Evolutionary conservation across 768 basidiomycete species (phyloP), one percentile per base, ranked within the genome.

Genomic region (Lactarius akahatsu): DNA sequence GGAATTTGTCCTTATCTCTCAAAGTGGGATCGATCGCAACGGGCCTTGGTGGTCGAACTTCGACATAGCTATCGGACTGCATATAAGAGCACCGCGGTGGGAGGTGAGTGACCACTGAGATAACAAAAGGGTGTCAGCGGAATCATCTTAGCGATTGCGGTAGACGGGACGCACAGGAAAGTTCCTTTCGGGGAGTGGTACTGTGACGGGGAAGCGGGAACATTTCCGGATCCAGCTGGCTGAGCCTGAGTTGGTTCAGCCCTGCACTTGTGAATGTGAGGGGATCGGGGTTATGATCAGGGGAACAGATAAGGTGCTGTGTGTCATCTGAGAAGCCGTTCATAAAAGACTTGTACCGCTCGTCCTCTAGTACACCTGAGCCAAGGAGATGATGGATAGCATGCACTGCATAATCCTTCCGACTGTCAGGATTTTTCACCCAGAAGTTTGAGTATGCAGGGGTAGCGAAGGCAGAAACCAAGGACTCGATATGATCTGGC

Each of bases 301-400:
- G 80, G 8, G 91, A 88, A 8, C 92, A 82, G 26, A 97, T 78
- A 4, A 92, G 69, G 70, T 97, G 94, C 92, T 96, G 72, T 3
- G 82, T 82, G 34, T 82, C 76, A 4, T 82, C 71, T 3, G 83
- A 82, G 71, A 95, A 94, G 0, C 80, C 78, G 34, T 79, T 75
- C 86, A 96, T 88, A 78, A 96, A 94, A 1, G 77, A 73, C 67
- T 82, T 81, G 75, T 96, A 96, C 59, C 82, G 77, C 43, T 80
- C 73, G 71, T 95, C 85, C 72, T 88, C 85, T 40, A 92, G 74
- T 10, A 97, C 91, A 15, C 79, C 83, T 0, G 83, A 77, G 0
- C 92, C 91, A 68, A 88, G 84, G 4, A 92, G 76, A 73, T 96
- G 93, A 70, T 89, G 89, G 56, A 89, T 78, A 20, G 80, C 80